Evolutionary conservation across 179 eudicot genomes (phyloP).

Genomic region (Silene vulgaris): DNA sequence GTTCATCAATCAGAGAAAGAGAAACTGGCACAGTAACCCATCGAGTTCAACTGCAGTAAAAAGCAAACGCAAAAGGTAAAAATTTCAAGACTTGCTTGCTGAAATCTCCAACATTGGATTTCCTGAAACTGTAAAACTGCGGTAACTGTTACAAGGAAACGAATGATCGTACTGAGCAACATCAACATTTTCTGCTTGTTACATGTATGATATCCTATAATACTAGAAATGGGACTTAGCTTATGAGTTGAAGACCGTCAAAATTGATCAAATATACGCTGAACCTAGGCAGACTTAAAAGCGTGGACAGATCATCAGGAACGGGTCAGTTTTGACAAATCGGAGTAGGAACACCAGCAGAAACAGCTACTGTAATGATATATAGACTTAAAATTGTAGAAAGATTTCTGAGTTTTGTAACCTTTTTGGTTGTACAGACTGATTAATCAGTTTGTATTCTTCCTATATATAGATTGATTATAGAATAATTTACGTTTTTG

Average conservation of each 20-base stretch:
- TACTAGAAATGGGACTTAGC: constrained; percentile 10
- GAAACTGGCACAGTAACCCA: constrained; percentile 83
- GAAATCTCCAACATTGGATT: not conserved
- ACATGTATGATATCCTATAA: constrained; percentile 17
- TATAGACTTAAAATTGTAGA: too few relatives aligned
- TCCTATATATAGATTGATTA: constrained; percentile 11
- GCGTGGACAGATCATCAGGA: too few relatives aligned
- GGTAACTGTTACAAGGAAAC: constrained; percentile 6
- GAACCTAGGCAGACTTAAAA: constrained; percentile 16
- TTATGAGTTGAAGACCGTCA: not conserved
- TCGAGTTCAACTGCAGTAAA: constrained; percentile 59
- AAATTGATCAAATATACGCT: not conserved
- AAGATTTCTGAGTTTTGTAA: constrained; percentile 4
- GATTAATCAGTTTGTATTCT: constrained; percentile 19
- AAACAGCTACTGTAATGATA: too few relatives aligned
- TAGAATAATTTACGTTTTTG: not conserved
- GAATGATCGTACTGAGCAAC: not conserved
- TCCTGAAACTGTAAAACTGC: constrained; percentile 17
- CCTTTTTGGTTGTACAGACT: constrained; percentile 29
- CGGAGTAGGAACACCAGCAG: too few relatives aligned
- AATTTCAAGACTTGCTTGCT: not conserved
- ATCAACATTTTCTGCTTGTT: constrained; percentile 2
- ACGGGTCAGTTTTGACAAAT: too few relatives aligned
- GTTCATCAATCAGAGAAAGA: constrained; percentile 84
- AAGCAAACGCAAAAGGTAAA: constrained; percentile 72